Evolutionary conservation across 2,329 filamentous ascomycete species (phyloP), one percentile per base, ranked within the genome.

Genomic region (Clarireedia homoeocarpa): DNA sequence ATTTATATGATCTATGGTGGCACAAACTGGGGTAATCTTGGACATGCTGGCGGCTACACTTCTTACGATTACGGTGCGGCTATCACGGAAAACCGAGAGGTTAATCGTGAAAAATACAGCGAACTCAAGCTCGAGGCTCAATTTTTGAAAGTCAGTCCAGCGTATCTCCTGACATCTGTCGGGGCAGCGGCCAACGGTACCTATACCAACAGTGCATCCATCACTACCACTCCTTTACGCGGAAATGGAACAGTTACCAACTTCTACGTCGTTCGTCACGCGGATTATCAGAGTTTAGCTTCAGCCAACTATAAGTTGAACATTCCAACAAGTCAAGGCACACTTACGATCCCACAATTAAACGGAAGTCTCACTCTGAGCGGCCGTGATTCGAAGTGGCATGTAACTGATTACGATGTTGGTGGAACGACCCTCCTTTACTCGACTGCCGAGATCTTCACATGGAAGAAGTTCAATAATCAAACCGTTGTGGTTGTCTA

Each of bases 11-110:
- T 83, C 66, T 62, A 79, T 61, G 89, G 89, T 14, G 89, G 88
- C 5, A 91, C 88, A 0, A 94, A 92, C 67, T 92, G 88, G 89
- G 88, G 88, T 0, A 91, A 90, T 59, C 70, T 89, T 4, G 86
- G 88, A 0, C 82, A 89, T 61, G 77, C 84, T 60, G 59, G 59
- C 10, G 82, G 78, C 2, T 84, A 84, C 58, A 83, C 79, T 0
- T 79, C 76, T 0, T 80, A 81, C 48, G 79, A 82, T 58, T 82
- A 81, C 51, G 77, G 80, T 5, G 75, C 82, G 4, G 73, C 77
- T 6, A 89, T 92, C 52, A 77, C 78, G 1, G 89, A 94, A 66
- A 83, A 88, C 44, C 78, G 88, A 24, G 78, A 78, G 1, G 74
- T 92, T 3, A 72, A 77, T 27, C 79, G 87, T 2, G 86, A 91